Conservation (phyloP, 2,329 filamentous ascomycete genomes). For the Neoascochyta sp. region DNA sequence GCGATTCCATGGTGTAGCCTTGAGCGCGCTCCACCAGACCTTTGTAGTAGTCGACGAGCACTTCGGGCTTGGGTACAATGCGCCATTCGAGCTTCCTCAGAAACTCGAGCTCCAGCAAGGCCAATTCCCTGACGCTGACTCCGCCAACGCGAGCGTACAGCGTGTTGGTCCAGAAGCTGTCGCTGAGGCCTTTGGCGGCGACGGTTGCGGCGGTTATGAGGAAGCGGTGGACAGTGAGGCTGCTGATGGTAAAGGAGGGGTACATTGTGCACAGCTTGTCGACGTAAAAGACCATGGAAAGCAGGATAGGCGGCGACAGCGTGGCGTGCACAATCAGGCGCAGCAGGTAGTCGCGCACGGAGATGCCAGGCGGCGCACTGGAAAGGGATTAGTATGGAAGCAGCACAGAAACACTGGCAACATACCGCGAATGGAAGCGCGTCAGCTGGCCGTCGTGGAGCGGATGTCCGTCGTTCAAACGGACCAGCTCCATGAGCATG, state of each 20-base stretch:
- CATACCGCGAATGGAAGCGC: conserved; percentile 86
- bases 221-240: conserved; percentile 93
- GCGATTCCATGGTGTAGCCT: conserved; percentile 52
- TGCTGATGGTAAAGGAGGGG: conserved; percentile 92
- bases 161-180: conserved; percentile 97
- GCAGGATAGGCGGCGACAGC: conserved; percentile 84
- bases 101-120: conserved; percentile 89
- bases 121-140: conserved; percentile 83
- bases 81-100: conserved; percentile 90
- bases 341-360: conserved; percentile 88
- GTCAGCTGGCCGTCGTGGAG: conserved; percentile 83
- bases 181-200: conserved; percentile 90
- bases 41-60: conserved; percentile 87
- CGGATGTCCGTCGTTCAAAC: conserved; percentile 84
- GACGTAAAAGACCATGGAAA: conserved; percentile 99
- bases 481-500: conserved; percentile 93
- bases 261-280: conserved; percentile 90
- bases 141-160: conserved; percentile 93
- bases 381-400: background rate
- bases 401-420: background rate
- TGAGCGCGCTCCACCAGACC: conserved; percentile 70
- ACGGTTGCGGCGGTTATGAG: conserved; percentile 94
- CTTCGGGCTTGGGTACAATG: conserved; percentile 92
- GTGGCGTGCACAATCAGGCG: conserved; percentile 92
- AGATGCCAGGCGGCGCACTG: conserved; percentile 80